Conservation (phyloP, 345 rosid species). For the Populus simonii region DNA sequence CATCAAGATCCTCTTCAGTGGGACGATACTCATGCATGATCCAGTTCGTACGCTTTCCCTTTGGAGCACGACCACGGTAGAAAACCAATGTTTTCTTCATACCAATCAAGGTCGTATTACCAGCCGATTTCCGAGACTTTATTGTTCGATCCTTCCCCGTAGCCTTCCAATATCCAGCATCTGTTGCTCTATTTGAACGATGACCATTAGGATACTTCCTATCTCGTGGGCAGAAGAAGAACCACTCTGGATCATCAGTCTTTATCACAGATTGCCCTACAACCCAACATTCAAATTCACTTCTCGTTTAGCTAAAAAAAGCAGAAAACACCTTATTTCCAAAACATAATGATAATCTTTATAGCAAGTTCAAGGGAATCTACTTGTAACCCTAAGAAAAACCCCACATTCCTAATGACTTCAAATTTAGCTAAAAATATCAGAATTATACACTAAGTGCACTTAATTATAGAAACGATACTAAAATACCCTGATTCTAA, state of each 20-base stretch:
- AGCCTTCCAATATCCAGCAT: constrained; percentile 95
- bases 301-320: too few relatives aligned
- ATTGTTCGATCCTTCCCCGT: constrained; percentile 92
- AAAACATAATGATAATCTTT: not conserved
- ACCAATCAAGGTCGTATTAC: constrained; percentile 39
- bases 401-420: not conserved
- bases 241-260: constrained; percentile 90
- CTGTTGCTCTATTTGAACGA: constrained; percentile 94
- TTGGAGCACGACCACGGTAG: constrained; percentile 90
- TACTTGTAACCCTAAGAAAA: not conserved
- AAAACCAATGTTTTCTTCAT: constrained; percentile 97
- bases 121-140: constrained; percentile 47
- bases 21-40: constrained; percentile 95
- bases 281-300: not conserved
- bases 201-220: constrained; percentile 90
- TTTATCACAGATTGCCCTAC: constrained; percentile 74
- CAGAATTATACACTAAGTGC: not conserved
- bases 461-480: not conserved
- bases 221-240: constrained; percentile 91
- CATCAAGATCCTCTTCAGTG: constrained; percentile 70
- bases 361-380: too few relatives aligned
- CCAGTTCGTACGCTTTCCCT: constrained; percentile 82
- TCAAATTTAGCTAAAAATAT: too few relatives aligned
- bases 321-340: not conserved
- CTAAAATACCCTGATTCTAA: not conserved